Conservation (phyloP, 2,329 filamentous ascomycete species). For the Apiospora rasikravindrae region DNA sequence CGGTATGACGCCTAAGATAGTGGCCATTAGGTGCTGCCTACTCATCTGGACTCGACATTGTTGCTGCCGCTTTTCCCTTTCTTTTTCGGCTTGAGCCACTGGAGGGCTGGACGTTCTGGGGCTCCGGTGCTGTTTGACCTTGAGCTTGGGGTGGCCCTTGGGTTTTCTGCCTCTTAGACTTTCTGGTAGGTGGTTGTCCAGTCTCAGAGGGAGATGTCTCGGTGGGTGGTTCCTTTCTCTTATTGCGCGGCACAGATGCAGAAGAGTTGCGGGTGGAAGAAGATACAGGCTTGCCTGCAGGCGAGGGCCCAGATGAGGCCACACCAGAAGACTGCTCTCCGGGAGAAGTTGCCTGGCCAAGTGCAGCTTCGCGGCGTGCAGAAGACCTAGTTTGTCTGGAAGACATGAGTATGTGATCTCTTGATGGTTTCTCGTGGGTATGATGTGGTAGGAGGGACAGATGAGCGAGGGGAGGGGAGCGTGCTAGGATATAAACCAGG, state of each 20-base stretch:
- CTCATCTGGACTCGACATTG: slow-evolving; percentile 75
- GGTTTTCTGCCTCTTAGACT: slow-evolving; percentile 75
- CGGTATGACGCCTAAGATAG: neutral
- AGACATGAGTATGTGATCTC: slow-evolving; percentile 77
- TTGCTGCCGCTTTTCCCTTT: slow-evolving; percentile 65
- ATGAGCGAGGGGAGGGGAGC: neutral
- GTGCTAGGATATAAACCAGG: neutral
- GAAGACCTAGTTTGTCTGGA: slow-evolving; percentile 95
- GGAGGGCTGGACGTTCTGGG: slow-evolving; percentile 40
- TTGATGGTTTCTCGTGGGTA: neutral
- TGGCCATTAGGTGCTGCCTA: slow-evolving; percentile 46
- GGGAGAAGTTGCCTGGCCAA: slow-evolving; percentile 61
- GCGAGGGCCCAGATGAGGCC: slow-evolving; percentile 46
- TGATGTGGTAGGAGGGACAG: neutral
- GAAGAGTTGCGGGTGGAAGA: slow-evolving; percentile 45
- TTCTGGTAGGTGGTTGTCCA: slow-evolving; percentile 49
- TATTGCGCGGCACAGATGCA: slow-evolving; percentile 66
- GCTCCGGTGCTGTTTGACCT: slow-evolving; percentile 35
- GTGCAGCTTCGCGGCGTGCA: slow-evolving; percentile 72
- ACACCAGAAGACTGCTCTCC: slow-evolving; percentile 45
- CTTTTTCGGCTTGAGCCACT: slow-evolving; percentile 53
- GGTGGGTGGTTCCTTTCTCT: slow-evolving; percentile 72
- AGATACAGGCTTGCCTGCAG: slow-evolving; percentile 45
- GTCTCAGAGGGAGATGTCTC: slow-evolving; percentile 45
- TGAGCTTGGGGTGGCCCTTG: slow-evolving; percentile 44